Conservation (phyloP, 2,329 filamentous ascomycete species). For the Juglanconis juglandina region DNA sequence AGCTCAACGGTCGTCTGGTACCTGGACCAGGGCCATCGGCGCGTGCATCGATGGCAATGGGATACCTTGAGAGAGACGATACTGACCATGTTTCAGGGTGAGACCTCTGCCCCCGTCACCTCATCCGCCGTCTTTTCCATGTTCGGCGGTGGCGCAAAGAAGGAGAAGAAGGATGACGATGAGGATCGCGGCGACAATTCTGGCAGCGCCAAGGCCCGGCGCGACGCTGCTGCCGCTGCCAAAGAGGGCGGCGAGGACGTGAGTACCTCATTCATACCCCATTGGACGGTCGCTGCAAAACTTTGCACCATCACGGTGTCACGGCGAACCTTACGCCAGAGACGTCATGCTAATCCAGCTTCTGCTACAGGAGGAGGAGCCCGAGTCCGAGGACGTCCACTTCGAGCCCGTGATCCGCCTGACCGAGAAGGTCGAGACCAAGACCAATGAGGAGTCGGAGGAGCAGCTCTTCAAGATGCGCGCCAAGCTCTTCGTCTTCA, state of each 20-base stretch:
- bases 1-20: background rate
- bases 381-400: slow-evolving; percentile 88
- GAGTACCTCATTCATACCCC: slow-evolving; percentile 17
- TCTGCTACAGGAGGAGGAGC: slow-evolving; percentile 63
- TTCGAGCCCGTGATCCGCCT: slow-evolving; percentile 96
- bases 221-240: slow-evolving; percentile 58
- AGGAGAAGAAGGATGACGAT: slow-evolving; percentile 84
- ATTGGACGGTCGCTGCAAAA: no score
- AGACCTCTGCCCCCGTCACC: slow-evolving; percentile 38
- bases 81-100: slow-evolving; percentile 1
- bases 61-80: background rate
- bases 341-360: slow-evolving; percentile 8
- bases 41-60: background rate
- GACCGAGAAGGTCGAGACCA: slow-evolving; percentile 93
- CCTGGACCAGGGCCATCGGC: background rate
- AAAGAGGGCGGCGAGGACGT: slow-evolving; percentile 57
- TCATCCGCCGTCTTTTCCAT: slow-evolving; percentile 84
- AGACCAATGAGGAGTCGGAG: slow-evolving; percentile 98
- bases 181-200: slow-evolving; percentile 83
- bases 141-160: slow-evolving; percentile 97
- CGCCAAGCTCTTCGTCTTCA: slow-evolving; percentile 98
- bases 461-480: slow-evolving; percentile 99
- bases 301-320: background rate
- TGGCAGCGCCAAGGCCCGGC: slow-evolving; percentile 80
- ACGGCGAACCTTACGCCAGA: background rate